Evolutionary conservation across 2,329 filamentous ascomycete species (phyloP).

Genomic region (Pseudovirgaria hyperparasitica): DNA sequence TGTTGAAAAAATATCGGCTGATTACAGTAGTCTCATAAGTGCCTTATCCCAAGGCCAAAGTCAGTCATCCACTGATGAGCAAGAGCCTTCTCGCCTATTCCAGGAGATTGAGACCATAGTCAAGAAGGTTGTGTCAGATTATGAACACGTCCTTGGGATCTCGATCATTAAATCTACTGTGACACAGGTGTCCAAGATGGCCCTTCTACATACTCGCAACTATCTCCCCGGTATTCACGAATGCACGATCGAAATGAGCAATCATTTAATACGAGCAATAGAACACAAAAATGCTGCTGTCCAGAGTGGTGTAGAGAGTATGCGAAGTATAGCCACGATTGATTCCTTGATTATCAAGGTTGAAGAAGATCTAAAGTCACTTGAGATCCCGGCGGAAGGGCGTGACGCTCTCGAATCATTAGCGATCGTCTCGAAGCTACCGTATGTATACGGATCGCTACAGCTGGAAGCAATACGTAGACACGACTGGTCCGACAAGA

Average conservation of each 20-base stretch:
- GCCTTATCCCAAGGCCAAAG: conserved; percentile 32
- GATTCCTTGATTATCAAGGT: conserved; percentile 62
- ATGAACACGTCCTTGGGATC: conserved; percentile 61
- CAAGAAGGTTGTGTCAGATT: conserved; percentile 78
- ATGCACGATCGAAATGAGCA: conserved; percentile 43
- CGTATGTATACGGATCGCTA: conserved; percentile 81
- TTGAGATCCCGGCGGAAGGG: conserved; percentile 64
- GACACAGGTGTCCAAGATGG: conserved; percentile 50
- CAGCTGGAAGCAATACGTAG: conserved; percentile 75
- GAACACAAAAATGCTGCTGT: conserved; percentile 57
- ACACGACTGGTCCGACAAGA: conserved; percentile 81
- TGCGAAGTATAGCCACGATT: conserved; percentile 71
- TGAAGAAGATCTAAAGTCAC: conserved; percentile 56
- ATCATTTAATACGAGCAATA: conserved; percentile 37
- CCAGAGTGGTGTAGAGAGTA: conserved; percentile 54
- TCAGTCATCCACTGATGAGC: conserved; percentile 44
- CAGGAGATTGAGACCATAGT: conserved; percentile 77
- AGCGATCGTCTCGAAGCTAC: conserved; percentile 67
- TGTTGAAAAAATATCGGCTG: conserved; percentile 27
- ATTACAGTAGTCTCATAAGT: conserved; percentile 31
- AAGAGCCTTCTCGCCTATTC: conserved; percentile 56
- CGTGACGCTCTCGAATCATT: conserved; percentile 71
- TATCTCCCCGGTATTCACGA: conserved; percentile 48
- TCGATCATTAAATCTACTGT: conserved; percentile 52
- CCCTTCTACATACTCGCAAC: conserved; percentile 49